Conservation (phyloP, 768 basidiomycete species). For the Psilocybe sp. region DNA sequence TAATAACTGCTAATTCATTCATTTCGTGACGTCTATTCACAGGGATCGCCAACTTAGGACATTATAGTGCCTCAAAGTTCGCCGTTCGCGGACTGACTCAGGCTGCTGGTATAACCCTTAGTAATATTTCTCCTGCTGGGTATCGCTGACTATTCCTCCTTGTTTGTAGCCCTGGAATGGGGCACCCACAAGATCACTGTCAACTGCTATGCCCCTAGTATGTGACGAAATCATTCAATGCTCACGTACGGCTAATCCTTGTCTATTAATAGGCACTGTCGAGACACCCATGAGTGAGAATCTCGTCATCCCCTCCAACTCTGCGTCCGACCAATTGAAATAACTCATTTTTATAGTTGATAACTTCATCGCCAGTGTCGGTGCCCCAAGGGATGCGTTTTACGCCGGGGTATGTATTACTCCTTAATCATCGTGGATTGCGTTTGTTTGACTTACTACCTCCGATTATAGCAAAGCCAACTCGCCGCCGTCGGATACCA, state of each 20-base stretch:
- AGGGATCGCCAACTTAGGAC: slow-evolving; percentile 3
- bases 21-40: not conserved
- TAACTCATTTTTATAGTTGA: not conserved
- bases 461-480: slow-evolving; percentile 4
- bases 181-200: slow-evolving; percentile 24
- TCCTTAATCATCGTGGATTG: not conserved
- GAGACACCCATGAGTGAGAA: slow-evolving; percentile 22
- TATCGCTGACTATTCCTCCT: too few species aligned
- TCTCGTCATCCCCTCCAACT: not conserved
- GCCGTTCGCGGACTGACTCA: slow-evolving; percentile 35
- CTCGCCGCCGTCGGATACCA: slow-evolving; percentile 14
- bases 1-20: not conserved
- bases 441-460: not conserved
- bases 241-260: too few species aligned
- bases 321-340: not conserved
- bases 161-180: slow-evolving; percentile 15
- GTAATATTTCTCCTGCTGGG: too few species aligned
- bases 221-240: not conserved
- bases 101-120: slow-evolving; percentile 24
- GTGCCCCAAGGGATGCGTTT: slow-evolving; percentile 3
- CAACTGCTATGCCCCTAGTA: slow-evolving; percentile 26
- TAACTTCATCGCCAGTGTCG: slow-evolving; percentile 1
- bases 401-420: not conserved
- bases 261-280: slow-evolving; percentile 6
- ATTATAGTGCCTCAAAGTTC: slow-evolving; percentile 32